These are phyloP conservation scores for Beta vulgaris DNA, from an alignment of 148 eudicot species.

Conservation along the genomic window DNA sequence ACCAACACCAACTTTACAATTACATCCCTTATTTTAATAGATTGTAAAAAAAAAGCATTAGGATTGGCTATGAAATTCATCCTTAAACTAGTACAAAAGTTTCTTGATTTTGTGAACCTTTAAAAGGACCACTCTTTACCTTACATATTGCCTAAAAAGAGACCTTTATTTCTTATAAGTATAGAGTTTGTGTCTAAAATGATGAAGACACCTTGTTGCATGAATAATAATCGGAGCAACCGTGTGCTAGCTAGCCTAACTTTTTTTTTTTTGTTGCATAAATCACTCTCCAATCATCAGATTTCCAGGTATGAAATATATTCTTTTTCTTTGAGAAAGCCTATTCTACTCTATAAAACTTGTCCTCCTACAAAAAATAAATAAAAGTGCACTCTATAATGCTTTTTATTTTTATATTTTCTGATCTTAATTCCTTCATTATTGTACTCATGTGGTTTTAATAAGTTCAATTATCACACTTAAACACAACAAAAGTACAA, in stretches of 20 bases:
- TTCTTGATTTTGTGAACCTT: not conserved
- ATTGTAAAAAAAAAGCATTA: not conserved
- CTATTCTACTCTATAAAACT: slow-evolving; percentile 3
- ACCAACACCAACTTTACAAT: not conserved
- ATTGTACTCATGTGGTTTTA: slow-evolving; percentile 20
- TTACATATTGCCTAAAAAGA: slow-evolving; percentile 19
- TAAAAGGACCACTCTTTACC: slow-evolving; percentile 24
- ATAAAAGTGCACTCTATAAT: slow-evolving; percentile 10
- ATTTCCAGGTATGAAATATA: slow-evolving; percentile 3
- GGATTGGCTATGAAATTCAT: not conserved
- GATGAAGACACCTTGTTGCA: slow-evolving; percentile 30
- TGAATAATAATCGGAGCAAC: slow-evolving; percentile 13
- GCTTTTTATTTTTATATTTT: not conserved
- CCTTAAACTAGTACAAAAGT: slow-evolving; percentile 18
- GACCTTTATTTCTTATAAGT: not conserved
- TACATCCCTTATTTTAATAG: not conserved
- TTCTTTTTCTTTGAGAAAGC: not conserved
- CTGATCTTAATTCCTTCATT: not conserved
- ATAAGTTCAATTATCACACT: slow-evolving; percentile 14
- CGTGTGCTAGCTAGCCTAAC: slow-evolving; percentile 22
- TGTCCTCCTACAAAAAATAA: not conserved
- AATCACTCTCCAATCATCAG: slow-evolving; percentile 31
- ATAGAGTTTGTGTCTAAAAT: slow-evolving; percentile 15
- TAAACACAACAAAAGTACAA: slow-evolving; percentile 17
- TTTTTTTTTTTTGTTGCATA: slow-evolving; percentile 10